Percentiles rank a stretch among this genome's conserved stretches.
Evolutionary conservation across 2,329 filamentous ascomycete species (phyloP).

Genomic region (Neocucurbitaria cava): DNA sequence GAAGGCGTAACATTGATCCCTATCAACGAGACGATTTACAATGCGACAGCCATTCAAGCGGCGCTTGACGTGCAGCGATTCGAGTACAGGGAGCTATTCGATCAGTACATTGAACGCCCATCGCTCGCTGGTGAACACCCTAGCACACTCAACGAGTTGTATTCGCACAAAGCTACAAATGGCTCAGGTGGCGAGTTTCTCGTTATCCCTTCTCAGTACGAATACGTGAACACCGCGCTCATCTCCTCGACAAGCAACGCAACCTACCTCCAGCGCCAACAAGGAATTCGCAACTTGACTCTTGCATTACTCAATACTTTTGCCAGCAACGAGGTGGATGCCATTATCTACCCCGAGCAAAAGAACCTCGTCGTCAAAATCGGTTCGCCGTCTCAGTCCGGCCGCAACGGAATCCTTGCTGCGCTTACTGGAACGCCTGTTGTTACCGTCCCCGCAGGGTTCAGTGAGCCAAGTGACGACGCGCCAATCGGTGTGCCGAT

Average conservation of each 20-base stretch:
- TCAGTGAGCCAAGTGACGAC: constrained; percentile 56
- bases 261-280: constrained; percentile 57
- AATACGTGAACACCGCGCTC: constrained; percentile 60
- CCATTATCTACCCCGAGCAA: constrained; percentile 70
- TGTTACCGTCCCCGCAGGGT: constrained; percentile 62
- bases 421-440: constrained; percentile 62
- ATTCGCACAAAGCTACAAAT: constrained; percentile 46
- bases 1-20: constrained; percentile 61
- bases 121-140: constrained; percentile 55
- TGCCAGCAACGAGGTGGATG: constrained; percentile 58
- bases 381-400: constrained; percentile 63
- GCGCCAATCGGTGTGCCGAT: constrained; percentile 67
- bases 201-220: constrained; percentile 66
- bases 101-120: constrained; percentile 61
- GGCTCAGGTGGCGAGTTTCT: constrained; percentile 58
- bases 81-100: constrained; percentile 65
- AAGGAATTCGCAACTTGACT: constrained; percentile 62
- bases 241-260: constrained; percentile 60
- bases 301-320: constrained; percentile 61
- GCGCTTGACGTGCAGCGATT: constrained; percentile 66
- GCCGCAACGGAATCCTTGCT: constrained; percentile 65
- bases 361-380: constrained; percentile 67
- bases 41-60: constrained; percentile 58
- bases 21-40: constrained; percentile 59
- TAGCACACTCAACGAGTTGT: constrained; percentile 58